Evolutionary conservation across 192 early-diverging fungal species (phyloP).

Genomic region (Backusella macrospora): DNA sequence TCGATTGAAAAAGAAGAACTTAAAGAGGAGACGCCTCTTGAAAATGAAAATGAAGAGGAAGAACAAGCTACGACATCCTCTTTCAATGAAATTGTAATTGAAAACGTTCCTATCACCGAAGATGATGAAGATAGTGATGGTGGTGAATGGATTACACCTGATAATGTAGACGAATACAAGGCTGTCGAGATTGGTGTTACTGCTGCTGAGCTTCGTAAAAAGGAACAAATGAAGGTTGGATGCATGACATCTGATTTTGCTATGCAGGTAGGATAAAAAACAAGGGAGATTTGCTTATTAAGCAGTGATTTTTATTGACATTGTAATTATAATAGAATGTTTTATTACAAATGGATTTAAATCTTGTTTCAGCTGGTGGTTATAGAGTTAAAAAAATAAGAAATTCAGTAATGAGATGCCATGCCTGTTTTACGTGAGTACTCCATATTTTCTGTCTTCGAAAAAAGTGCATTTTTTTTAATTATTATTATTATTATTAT

Average conservation of each 20-base stretch:
- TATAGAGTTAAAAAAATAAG: constrained; percentile 74
- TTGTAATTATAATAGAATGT: constrained; percentile 67
- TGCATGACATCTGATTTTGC: constrained; percentile 94
- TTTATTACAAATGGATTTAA: constrained; percentile 88
- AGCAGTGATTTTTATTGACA: not conserved
- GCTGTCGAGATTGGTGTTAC: constrained; percentile 57
- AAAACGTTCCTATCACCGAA: constrained; percentile 28
- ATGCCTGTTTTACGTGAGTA: constrained; percentile 85
- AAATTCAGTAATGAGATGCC: constrained; percentile 92
- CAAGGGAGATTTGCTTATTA: not conserved
- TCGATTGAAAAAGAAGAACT: constrained; percentile 19
- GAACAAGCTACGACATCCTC: not conserved
- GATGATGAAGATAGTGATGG: constrained; percentile 55
- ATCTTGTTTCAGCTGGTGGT: constrained; percentile 84
- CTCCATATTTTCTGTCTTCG: not conserved
- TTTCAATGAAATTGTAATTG: not conserved
- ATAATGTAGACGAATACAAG: constrained; percentile 78
- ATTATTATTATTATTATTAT: not conserved
- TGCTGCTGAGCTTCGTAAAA: constrained; percentile 39
- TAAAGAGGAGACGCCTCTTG: constrained; percentile 22
- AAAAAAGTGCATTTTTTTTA: not conserved
- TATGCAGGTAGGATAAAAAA: constrained; percentile 67
- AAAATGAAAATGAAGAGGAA: not conserved
- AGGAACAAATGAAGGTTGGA: constrained; percentile 67
- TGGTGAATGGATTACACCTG: constrained; percentile 94